phyloP scores from a whole-genome alignment of 495 filamentous ascomycete species.

The Aspergillus diversus region DNA sequence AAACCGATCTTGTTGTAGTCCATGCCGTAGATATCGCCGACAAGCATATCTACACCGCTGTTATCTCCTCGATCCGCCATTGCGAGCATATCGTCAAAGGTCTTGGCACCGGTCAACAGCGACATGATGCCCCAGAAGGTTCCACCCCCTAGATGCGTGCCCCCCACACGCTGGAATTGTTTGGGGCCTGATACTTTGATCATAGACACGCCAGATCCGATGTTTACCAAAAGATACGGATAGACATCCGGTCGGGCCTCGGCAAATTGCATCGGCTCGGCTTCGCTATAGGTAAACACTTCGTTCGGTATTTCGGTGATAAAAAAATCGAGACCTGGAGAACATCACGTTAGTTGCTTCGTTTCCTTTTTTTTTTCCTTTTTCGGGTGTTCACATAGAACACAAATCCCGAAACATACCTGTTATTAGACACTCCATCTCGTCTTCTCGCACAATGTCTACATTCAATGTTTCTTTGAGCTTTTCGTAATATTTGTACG shows the following conservation, averaged over 20 bases:
- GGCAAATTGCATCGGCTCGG: slow-evolving; percentile 83
- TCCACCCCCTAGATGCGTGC: slow-evolving; percentile 91
- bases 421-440: slow-evolving; percentile 98
- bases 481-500: slow-evolving; percentile 93
- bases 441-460: slow-evolving; percentile 89
- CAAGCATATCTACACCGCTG: slow-evolving; percentile 90
- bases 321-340: slow-evolving; percentile 90
- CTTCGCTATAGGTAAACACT: slow-evolving; percentile 93
- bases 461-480: slow-evolving; percentile 79
- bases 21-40: slow-evolving; percentile 96
- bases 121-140: slow-evolving; percentile 95
- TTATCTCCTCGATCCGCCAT: slow-evolving; percentile 96
- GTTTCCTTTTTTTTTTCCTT: slow-evolving; percentile 6
- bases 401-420: slow-evolving; percentile 50
- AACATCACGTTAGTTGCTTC: slow-evolving; percentile 1
- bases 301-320: slow-evolving; percentile 95
- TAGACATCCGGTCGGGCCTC: slow-evolving; percentile 77
- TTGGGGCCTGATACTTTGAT: slow-evolving; percentile 92
- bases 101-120: slow-evolving; percentile 84
- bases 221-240: slow-evolving; percentile 96
- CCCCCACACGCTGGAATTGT: slow-evolving; percentile 85
- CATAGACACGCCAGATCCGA: slow-evolving; percentile 98
- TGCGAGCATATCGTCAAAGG: slow-evolving; percentile 93
- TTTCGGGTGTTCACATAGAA: not conserved
- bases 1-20: slow-evolving; percentile 95